Percentiles rank a stretch among this genome's conserved stretches.
phyloP scores from a whole-genome alignment of 176 grass and related monocot species.

The Bolboschoenus planiculmis region DNA sequence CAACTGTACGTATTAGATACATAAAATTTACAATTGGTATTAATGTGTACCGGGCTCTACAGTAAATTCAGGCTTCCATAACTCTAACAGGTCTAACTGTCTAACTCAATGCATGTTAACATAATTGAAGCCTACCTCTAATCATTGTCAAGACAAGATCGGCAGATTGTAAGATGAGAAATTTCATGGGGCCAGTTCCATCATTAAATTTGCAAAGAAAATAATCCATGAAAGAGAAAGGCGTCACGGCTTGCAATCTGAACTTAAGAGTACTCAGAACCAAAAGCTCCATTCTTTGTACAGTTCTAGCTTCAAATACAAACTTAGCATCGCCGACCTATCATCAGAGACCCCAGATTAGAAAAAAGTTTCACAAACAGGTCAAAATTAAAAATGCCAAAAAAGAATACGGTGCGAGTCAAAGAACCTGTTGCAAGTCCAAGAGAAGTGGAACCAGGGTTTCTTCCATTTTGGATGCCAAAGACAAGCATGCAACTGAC shows the following conservation, averaged over 20 bases:
- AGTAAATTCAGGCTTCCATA: background rate
- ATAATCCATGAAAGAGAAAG: conserved; percentile 89
- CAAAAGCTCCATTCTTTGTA: conserved; percentile 86
- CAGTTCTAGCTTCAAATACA: conserved; percentile 69
- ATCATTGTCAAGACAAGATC: conserved; percentile 67
- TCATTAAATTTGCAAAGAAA: conserved; percentile 77
- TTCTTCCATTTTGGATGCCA: conserved; percentile 95
- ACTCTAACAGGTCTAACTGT: background rate
- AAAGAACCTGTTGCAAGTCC: conserved; percentile 63
- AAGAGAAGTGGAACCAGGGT: conserved; percentile 58
- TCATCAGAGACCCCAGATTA: conserved; percentile 7
- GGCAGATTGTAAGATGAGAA: conserved; percentile 41
- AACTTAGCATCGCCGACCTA: conserved; percentile 49
- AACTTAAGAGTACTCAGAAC: conserved; percentile 75
- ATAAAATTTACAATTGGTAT: background rate
- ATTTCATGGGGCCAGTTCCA: conserved; percentile 41
- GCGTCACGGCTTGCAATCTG: conserved; percentile 79
- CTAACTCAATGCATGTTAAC: background rate
- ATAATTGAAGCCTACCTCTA: conserved; percentile 38
- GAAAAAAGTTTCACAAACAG: background rate
- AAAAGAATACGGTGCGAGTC: conserved; percentile 7
- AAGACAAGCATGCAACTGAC: conserved; percentile 79
- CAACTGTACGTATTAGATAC: background rate
- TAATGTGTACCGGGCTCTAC: background rate
- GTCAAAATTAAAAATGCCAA: background rate